Evolutionary conservation across 1,139 yeast species (phyloP), one percentile per base, ranked within the genome.

Genomic region (Yamadazyma friedrichii): DNA sequence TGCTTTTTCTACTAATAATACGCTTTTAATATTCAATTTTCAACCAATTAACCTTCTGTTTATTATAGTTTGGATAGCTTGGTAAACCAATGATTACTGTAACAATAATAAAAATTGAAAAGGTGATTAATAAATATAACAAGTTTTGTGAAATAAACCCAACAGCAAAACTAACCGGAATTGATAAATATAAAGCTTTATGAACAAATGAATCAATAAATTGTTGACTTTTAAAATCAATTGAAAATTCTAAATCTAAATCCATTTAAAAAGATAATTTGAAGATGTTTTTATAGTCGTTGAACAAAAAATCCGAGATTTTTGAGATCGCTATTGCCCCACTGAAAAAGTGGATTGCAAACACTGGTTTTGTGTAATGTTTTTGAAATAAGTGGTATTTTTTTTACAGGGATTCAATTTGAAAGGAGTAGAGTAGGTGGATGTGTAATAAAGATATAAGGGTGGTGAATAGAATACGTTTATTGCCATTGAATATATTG

Each of bases 161-260:
- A 29, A 65, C 57, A 1, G 75, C 27, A 31, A 77, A 62, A 32
- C 79, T 62, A 31, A 69, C 38, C n/a, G 63, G 49, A 6, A 60
- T 51, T 36, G 61, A 46, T n/a, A 51, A 38, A 50, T 52, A 55
- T 34, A 58, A 48, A 26, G 51, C 38, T 36, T 43, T 45, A 33
- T 47, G 39, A 47, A 66, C 35, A 52, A 56, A 34, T 35, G 28
- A 28, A 49, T 70, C 70, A 8, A 74, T 72, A 31, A 56, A 51
- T 46, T 62, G 63, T 58, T 83, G 89, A 45, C 87, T 84, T 51
- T 74, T 64, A 52, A 74, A 80, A 59, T 82, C 88, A 48, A 83
- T 79, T 40, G 82, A 75, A 33, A 80, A 82, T 58, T 80, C 83
- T n/a, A 54, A 39, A 43, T 51, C 40, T 11, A 33, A 32, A 32